These are phyloP conservation scores for Fusarium begoniae DNA, from an alignment of 2,329 filamentous ascomycete genomes.

Conservation along the genomic window DNA sequence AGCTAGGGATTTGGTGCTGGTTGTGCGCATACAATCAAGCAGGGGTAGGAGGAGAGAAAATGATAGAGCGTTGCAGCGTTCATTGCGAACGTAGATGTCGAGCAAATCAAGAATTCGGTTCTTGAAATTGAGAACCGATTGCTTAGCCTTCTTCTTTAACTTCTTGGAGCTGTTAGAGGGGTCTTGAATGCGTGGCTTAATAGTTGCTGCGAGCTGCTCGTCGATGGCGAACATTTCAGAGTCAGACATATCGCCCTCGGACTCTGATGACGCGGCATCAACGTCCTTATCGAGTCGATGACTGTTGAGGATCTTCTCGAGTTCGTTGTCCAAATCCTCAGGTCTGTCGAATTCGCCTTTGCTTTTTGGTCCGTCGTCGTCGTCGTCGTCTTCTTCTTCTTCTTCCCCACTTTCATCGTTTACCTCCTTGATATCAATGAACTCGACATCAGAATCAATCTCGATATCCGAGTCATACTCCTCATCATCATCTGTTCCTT, in stretches of 20 bases:
- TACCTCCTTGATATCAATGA: slow-evolving; percentile 55
- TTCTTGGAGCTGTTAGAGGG: slow-evolving; percentile 74
- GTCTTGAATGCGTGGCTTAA: slow-evolving; percentile 76
- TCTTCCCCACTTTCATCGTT: slow-evolving; percentile 55
- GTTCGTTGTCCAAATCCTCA: slow-evolving; percentile 72
- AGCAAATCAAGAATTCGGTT: slow-evolving; percentile 90
- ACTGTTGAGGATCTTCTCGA: slow-evolving; percentile 81
- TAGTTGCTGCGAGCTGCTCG: slow-evolving; percentile 82
- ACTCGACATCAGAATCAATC: slow-evolving; percentile 61
- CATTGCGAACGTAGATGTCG: slow-evolving; percentile 83
- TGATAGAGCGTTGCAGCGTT: slow-evolving; percentile 73
- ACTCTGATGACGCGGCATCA: slow-evolving; percentile 64
- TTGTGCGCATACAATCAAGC: slow-evolving; percentile 79
- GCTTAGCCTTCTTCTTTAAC: slow-evolving; percentile 86
- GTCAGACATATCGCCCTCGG: slow-evolving; percentile 89
- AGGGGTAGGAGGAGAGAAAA: slow-evolving; percentile 79
- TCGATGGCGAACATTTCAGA: slow-evolving; percentile 95
- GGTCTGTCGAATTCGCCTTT: slow-evolving; percentile 54
- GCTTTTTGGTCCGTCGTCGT: slow-evolving; percentile 54
- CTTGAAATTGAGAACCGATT: slow-evolving; percentile 94
- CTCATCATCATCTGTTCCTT: slow-evolving; percentile 54
- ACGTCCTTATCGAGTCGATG: slow-evolving; percentile 69
- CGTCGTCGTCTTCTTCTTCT: slow-evolving; percentile 55
- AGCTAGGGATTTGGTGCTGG: slow-evolving; percentile 77
- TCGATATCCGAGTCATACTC: slow-evolving; percentile 58